Evolutionary conservation across 2,329 filamentous ascomycete species (phyloP).

Genomic region (Onygenales sp.): DNA sequence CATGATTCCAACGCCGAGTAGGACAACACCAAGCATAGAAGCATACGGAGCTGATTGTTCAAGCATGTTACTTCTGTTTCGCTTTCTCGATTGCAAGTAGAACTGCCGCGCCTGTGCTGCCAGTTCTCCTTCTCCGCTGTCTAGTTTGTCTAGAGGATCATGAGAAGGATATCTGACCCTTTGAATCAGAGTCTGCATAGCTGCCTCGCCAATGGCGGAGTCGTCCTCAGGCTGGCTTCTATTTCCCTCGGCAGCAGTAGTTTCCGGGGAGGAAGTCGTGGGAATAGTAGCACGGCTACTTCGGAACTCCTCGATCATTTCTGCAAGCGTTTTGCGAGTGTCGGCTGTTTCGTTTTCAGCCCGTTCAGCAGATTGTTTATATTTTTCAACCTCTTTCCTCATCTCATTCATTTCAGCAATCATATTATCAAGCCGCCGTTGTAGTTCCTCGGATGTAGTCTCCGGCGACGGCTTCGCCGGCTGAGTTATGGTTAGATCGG

Average conservation of each 20-base stretch:
- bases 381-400: slow-evolving; percentile 68
- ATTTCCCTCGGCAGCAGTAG: slow-evolving; percentile 13
- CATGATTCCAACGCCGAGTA: slow-evolving; percentile 76
- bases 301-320: slow-evolving; percentile 80
- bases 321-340: slow-evolving; percentile 64
- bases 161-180: slow-evolving; percentile 15
- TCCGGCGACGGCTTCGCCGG: slow-evolving; percentile 16
- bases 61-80: slow-evolving; percentile 28
- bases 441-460: slow-evolving; percentile 42
- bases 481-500: slow-evolving; percentile 29
- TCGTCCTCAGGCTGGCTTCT: slow-evolving; percentile 24
- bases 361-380: slow-evolving; percentile 65
- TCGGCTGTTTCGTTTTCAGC: slow-evolving; percentile 70
- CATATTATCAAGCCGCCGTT: slow-evolving; percentile 66
- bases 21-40: slow-evolving; percentile 71
- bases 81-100: slow-evolving; percentile 11
- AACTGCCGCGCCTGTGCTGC: no score
- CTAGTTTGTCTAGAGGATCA: no score
- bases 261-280: slow-evolving; percentile 26
- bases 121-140: no score
- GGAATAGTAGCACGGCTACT: slow-evolving; percentile 51
- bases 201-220: slow-evolving; percentile 22
- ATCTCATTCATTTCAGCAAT: slow-evolving; percentile 71
- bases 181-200: no score
- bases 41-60: slow-evolving; percentile 61